Conservation (phyloP, 2,329 filamentous ascomycete species). For the Penicillium expansum region DNA sequence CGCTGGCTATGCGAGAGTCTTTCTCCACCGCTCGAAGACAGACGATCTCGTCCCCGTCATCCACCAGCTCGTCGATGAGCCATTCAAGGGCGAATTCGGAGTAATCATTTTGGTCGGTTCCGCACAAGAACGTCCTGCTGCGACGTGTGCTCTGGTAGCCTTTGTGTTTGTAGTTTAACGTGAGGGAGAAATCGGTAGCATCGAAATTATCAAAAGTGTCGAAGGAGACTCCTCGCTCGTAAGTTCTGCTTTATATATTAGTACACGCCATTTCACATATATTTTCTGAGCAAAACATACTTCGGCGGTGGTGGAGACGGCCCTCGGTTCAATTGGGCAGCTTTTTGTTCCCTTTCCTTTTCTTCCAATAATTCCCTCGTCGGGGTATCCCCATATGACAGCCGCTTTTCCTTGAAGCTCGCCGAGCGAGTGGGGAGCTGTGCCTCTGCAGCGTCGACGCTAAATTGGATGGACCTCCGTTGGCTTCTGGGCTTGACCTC, state of each 20-base stretch:
- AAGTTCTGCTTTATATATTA: conserved; percentile 48
- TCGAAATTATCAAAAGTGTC: conserved; percentile 69
- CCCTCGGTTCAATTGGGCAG: conserved; percentile 26
- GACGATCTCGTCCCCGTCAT: conserved; percentile 90
- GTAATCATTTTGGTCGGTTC: conserved; percentile 86
- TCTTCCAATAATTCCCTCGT: conserved; percentile 16
- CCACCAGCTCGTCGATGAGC: conserved; percentile 86
- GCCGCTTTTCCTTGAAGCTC: conserved; percentile 28
- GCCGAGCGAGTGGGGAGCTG: conserved; percentile 28
- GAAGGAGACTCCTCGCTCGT: conserved; percentile 68
- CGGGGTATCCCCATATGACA: conserved; percentile 20
- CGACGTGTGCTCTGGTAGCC: conserved; percentile 78
- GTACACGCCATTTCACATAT: neutral
- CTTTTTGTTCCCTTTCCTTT: conserved; percentile 27
- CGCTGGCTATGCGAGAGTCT: conserved; percentile 66
- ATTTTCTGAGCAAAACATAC: conserved; percentile 26
- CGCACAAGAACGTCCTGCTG: conserved; percentile 85
- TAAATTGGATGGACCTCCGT: conserved; percentile 42
- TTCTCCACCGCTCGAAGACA: conserved; percentile 86
- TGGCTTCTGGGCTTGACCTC: conserved; percentile 27
- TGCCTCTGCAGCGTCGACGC: conserved; percentile 29
- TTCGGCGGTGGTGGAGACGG: conserved; percentile 43
- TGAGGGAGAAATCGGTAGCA: conserved; percentile 71
- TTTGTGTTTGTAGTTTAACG: conserved; percentile 79
- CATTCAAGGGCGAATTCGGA: conserved; percentile 90